Percentiles rank a stretch among this genome's conserved stretches.
phyloP scores from a whole-genome alignment of 768 basidiomycete species.

The Austroboletus festivus region DNA sequence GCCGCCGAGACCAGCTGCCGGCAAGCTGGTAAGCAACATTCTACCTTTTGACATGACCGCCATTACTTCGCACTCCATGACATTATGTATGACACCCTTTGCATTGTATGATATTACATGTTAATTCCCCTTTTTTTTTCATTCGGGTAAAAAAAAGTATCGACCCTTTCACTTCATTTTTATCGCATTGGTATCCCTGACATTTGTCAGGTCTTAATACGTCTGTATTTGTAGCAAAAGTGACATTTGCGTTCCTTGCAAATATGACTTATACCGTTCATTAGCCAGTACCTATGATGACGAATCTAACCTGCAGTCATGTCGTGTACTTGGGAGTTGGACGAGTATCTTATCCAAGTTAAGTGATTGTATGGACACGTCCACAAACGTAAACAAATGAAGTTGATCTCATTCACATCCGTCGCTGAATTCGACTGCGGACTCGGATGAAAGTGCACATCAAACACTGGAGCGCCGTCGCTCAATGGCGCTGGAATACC shows the following conservation, averaged over 20 bases:
- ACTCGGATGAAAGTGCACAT: constrained; percentile 71
- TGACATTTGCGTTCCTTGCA: neutral
- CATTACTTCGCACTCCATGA: constrained; percentile 4
- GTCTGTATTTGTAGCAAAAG: neutral
- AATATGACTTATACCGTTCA: too few species aligned
- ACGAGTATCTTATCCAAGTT: too few species aligned
- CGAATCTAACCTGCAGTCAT: too few species aligned
- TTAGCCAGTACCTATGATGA: too few species aligned
- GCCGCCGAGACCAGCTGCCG: constrained; percentile 14
- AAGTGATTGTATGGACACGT: too few species aligned
- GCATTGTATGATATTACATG: neutral
- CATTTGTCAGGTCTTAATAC: neutral
- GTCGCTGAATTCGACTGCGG: neutral
- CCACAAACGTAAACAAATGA: too few species aligned
- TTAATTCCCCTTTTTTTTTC: neutral
- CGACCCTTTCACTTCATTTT: neutral
- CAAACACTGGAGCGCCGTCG: constrained; percentile 86
- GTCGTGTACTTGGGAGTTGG: too few species aligned
- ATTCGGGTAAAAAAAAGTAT: neutral
- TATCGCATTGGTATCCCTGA: constrained; percentile 1
- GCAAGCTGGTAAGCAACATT: constrained; percentile 3
- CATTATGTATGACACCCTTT: neutral
- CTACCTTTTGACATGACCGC: neutral
- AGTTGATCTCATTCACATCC: neutral
- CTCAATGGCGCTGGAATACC: constrained; percentile 84